Conservation (phyloP, 768 basidiomycete species). For the Rhodocollybia butyracea region DNA sequence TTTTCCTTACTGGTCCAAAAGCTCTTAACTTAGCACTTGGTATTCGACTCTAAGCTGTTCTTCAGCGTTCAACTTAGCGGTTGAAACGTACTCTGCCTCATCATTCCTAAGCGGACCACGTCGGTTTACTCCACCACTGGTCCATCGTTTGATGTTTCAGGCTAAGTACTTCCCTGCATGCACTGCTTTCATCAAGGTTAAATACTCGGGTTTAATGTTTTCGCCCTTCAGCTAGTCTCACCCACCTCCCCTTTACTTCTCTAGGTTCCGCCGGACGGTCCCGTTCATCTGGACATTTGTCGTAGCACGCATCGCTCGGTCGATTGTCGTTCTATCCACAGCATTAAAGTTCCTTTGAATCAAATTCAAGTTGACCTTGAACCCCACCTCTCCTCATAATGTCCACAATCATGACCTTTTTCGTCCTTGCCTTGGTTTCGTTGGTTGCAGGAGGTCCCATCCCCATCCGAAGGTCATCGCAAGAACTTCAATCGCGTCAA, state of each 20-base stretch:
- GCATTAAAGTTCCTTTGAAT: not conserved
- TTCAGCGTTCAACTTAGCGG: too few species aligned
- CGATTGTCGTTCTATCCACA: not conserved
- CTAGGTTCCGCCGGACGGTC: constrained; percentile 6
- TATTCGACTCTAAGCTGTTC: too few species aligned
- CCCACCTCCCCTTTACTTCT: not conserved
- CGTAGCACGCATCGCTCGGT: constrained; percentile 2
- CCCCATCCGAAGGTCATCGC: not conserved
- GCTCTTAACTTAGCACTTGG: too few species aligned
- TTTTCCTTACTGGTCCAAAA: too few species aligned
- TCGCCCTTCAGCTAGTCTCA: not conserved
- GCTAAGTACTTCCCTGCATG: not conserved
- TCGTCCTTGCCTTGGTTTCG: not conserved
- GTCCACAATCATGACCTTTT: not conserved
- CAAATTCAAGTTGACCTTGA: constrained; percentile 8
- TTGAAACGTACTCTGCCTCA: too few species aligned
- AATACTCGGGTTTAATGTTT: not conserved
- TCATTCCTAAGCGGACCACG: too few species aligned
- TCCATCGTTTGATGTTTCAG: not conserved
- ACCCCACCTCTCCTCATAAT: not conserved
- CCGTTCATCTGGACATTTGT: constrained; percentile 4
- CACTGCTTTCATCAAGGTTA: too few species aligned
- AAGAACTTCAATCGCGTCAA: not conserved
- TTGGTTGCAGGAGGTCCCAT: not conserved
- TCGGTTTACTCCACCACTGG: too few species aligned